Evolutionary conservation across 306 rosid genomes (phyloP), one percentile per base, ranked within the genome.

Genomic region (Lotus japonicus): DNA sequence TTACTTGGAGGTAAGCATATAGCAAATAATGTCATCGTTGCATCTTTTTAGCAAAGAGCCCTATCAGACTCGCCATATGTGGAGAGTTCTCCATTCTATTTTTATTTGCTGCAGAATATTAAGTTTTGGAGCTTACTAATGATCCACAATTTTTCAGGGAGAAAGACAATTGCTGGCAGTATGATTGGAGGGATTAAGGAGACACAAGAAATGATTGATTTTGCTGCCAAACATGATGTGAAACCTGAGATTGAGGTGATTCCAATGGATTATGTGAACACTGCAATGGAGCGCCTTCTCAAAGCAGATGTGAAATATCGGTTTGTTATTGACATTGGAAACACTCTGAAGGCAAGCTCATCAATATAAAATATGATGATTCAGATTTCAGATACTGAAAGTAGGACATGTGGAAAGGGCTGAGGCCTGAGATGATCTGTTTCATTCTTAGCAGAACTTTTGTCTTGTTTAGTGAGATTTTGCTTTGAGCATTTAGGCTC

Each of bases 291-390:
- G 11, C 80, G 87, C 9, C 76, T 86, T 16, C 4, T 5, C 17
- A 86, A 79, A 36, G 67, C 45, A 0, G 87, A 87, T 58, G 87
- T 87, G 26, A 84, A 73, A 42, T 87, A 87, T 64, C 89, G 92
- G 18, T 84, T 86, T 72, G 87, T 78, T 12, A 83, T 86, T 11
- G 85, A 85, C 50, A 56, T 83, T n/a, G 82, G 66, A 14, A 82
- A 78, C 17, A 78, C 86, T 0, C 12, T 78, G 45, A 74, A 78
- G 7, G 12, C 75, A 13, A 66, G 45, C 38, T 51, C 70, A 23
- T 77, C 31, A 77, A 36, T 63, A 13, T 6, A 9, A 49, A 66
- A 11, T 16, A 14, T 33, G 45, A 38, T 38, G 2, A 1, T 38
- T 38, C 42, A 38, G 42, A 31, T 31, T 31, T 6, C 36, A 31